These are phyloP conservation scores for Capsicum rhomboideum DNA, from an alignment of 257 asterid genomes.

Conservation along the genomic window DNA sequence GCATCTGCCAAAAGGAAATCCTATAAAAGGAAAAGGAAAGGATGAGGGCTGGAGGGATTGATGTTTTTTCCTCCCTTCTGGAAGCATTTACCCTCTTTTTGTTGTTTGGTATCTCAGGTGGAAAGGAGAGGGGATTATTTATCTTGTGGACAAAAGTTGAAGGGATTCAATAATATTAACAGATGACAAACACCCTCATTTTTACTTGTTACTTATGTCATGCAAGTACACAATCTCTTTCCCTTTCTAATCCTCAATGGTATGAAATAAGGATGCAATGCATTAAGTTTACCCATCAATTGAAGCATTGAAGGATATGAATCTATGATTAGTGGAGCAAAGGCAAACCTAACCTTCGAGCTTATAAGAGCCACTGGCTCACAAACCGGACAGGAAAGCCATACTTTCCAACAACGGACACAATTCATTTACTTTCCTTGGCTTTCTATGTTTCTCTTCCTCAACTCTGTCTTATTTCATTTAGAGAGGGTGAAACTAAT, in stretches of 20 bases:
- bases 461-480: background rate
- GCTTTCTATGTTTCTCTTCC: background rate
- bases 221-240: background rate
- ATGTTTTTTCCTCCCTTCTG: background rate
- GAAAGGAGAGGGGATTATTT: background rate
- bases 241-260: background rate
- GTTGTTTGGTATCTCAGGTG: background rate
- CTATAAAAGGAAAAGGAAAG: background rate
- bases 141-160: background rate
- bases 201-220: background rate
- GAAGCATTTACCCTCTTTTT: background rate
- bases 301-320: background rate
- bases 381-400: background rate
- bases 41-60: background rate
- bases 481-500: background rate
- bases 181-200: background rate
- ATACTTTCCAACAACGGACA: background rate
- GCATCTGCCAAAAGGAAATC: background rate
- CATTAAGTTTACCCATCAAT: background rate
- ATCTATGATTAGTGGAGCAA: background rate
- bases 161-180: background rate
- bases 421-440: background rate
- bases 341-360: background rate
- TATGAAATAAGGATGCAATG: background rate
- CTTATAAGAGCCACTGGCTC: background rate